Evolutionary conservation across 176 grass and related monocot species (phyloP), one percentile per base, ranked within the genome.

Genomic region (Alopecurus myosuroides): DNA sequence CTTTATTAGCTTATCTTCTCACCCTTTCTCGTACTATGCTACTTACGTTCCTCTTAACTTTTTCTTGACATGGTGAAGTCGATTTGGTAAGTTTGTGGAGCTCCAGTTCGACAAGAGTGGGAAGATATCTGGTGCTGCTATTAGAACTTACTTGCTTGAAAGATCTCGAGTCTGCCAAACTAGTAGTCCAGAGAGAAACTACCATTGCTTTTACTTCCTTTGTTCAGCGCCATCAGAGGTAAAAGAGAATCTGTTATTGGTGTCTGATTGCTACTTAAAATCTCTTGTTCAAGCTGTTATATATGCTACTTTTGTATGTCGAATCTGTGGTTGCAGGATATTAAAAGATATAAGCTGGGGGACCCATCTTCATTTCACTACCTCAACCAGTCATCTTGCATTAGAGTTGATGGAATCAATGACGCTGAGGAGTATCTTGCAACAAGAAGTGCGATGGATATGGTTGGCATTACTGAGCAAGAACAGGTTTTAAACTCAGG

Each of bases 21-120:
- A 25, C 52, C 45, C 31, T 90, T 85, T 62, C 61, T 77, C 25
- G 61, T 55, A 80, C 18, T 52, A 77, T 49, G 63, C 44, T 78
- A 88, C 58, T 85, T 82, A 80, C 72, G 62, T 68, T 7, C 46
- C 30, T 82, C 19, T 37, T 82, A 34, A 76, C 6, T 41, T 77
- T 49, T 76, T 82, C 15, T 83, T 23, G 20, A 82, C 46, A 63
- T 91, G 64, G 42, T 86, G 41, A 84, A 99, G 97, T 91, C 97
- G 94, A 75, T 99, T 99, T 88, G 97, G 97, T 64, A 99, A 99
- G 76, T 99, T 99, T 86, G 97, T 99, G 40, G 97, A 99, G 77
- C 94, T 99, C 55, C 97, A 99, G 81, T 99, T 99, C 56, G 93
- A 96, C 61, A 95, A 94, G 44, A 96, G 81, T 37, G 90, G 97